Percentiles rank a stretch among this genome's conserved stretches.
Conservation (phyloP, 371 early-diverging fungal genomes). For the Dichotomocladium elegans region DNA sequence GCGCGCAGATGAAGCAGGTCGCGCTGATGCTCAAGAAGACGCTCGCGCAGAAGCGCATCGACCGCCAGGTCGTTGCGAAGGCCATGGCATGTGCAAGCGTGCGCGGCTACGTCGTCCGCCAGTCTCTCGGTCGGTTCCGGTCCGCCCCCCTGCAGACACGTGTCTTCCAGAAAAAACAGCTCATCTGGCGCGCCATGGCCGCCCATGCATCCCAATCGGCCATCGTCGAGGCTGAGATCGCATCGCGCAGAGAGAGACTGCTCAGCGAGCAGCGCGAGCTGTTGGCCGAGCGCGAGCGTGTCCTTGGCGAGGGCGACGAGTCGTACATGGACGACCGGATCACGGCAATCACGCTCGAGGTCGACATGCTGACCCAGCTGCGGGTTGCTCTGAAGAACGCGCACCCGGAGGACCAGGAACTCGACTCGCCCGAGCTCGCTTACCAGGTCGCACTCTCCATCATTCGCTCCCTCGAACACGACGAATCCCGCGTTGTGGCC, state of each 20-base stretch:
- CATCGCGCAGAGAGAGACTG: conserved; percentile 45
- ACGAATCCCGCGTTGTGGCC: conserved; percentile 26
- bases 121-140: conserved; percentile 7
- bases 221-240: not conserved
- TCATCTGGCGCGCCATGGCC: conserved; percentile 11
- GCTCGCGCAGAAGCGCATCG: conserved; percentile 23
- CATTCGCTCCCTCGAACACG: conserved; percentile 23
- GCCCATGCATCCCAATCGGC: not conserved
- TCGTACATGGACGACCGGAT: conserved; percentile 82
- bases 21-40: conserved; percentile 26
- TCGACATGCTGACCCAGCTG: conserved; percentile 16
- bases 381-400: not conserved
- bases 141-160: conserved; percentile 18
- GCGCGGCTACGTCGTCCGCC: conserved; percentile 32
- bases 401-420: not conserved
- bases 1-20: conserved; percentile 31
- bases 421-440: conserved; percentile 11
- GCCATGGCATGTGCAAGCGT: conserved; percentile 43
- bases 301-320: conserved; percentile 35
- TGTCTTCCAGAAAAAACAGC: conserved; percentile 26
- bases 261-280: conserved; percentile 63
- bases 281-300: conserved; percentile 57
- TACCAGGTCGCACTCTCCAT: conserved; percentile 30
- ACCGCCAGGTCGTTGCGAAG: conserved; percentile 31
- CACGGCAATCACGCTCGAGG: conserved; percentile 28